Conservation (phyloP, 345 rosid genomes). For the Arabis alpina region DNA sequence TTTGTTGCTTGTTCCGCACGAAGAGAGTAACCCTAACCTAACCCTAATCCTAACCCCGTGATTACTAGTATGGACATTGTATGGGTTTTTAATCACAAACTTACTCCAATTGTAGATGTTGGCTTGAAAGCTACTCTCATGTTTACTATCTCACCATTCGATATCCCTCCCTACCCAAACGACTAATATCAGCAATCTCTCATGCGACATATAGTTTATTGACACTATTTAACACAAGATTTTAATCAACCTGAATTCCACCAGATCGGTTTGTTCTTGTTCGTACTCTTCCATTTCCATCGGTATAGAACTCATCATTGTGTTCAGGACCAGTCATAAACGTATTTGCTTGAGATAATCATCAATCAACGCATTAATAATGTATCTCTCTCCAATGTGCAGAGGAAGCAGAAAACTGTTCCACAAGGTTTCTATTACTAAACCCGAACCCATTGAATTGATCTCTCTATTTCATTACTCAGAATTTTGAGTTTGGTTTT, state of each 20-base stretch:
- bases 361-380: not conserved
- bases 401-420: slow-evolving; percentile 85
- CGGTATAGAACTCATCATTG: slow-evolving; percentile 56
- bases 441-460: not conserved
- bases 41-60: too few relatives aligned
- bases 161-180: slow-evolving; percentile 80
- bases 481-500: slow-evolving; percentile 11
- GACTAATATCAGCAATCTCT: slow-evolving; percentile 25
- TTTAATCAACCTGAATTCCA: slow-evolving; percentile 72
- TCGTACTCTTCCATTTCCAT: slow-evolving; percentile 66
- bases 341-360: not conserved
- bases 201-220: not conserved
- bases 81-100: slow-evolving; percentile 34
- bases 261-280: slow-evolving; percentile 97
- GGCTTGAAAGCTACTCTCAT: slow-evolving; percentile 98
- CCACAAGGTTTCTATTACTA: slow-evolving; percentile 69
- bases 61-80: not conserved
- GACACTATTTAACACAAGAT: not conserved
- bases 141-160: slow-evolving; percentile 93
- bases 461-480: not conserved
- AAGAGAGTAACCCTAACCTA: too few relatives aligned
- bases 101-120: slow-evolving; percentile 85
- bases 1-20: too few relatives aligned
- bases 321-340: slow-evolving; percentile 87
- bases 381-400: slow-evolving; percentile 31